A percentile compares a stretch with the other conserved stretches of the same genome.
Conservation (phyloP, 2,329 filamentous ascomycete genomes). For the Penicillium sclerotiorum region DNA sequence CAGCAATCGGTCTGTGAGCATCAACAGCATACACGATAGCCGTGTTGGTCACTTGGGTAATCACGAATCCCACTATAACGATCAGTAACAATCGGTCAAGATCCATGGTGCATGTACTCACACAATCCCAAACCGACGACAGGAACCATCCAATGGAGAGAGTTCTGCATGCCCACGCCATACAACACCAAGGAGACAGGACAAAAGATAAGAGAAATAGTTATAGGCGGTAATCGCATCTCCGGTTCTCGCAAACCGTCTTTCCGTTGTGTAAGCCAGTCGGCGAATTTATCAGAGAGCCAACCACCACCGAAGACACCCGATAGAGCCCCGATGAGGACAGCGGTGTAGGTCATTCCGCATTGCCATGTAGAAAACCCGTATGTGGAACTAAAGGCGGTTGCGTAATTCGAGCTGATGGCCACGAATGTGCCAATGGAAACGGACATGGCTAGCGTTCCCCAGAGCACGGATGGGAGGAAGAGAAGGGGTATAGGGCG, state of each 20-base stretch:
- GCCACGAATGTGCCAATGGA: slow-evolving; percentile 6
- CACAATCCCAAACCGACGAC: slow-evolving; percentile 5
- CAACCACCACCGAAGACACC: slow-evolving; percentile 43
- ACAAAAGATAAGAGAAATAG: slow-evolving; percentile 29
- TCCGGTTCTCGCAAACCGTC: slow-evolving; percentile 31
- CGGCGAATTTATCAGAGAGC: slow-evolving; percentile 34
- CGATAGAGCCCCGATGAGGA: background rate
- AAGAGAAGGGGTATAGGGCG: slow-evolving; percentile 55
- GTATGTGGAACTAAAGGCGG: slow-evolving; percentile 1
- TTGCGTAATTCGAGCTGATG: slow-evolving; percentile 4
- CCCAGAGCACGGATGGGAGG: slow-evolving; percentile 59
- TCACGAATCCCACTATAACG: slow-evolving; percentile 5
- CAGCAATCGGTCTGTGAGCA: slow-evolving; percentile 6
- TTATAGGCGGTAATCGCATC: slow-evolving; percentile 26
- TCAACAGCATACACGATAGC: slow-evolving; percentile 8
- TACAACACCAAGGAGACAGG: slow-evolving; percentile 35
- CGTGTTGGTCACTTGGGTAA: slow-evolving; percentile 3
- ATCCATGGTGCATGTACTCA: too few species aligned
- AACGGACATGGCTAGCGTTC: slow-evolving; percentile 49
- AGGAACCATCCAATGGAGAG: slow-evolving; percentile 24
- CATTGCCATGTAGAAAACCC: slow-evolving; percentile 1
- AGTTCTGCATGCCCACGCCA: slow-evolving; percentile 33
- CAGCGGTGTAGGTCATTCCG: background rate
- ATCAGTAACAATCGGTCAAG: too few species aligned
- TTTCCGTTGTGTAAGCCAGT: slow-evolving; percentile 30